These are phyloP conservation scores for Mortierella sp. DNA, from an alignment of 371 early-diverging fungal species.

Conservation along the genomic window DNA sequence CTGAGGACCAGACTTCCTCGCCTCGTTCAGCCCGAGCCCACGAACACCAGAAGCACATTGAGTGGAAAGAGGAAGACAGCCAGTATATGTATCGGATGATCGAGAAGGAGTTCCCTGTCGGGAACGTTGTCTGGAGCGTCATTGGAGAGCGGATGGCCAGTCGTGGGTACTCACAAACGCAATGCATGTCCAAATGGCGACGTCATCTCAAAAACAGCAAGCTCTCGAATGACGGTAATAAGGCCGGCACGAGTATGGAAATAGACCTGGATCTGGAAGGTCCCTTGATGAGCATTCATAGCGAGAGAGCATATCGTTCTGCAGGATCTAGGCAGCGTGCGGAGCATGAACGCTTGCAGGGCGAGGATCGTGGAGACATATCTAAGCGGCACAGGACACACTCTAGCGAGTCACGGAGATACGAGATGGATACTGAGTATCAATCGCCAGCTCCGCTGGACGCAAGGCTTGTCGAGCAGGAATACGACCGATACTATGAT, in stretches of 20 bases:
- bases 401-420: constrained; percentile 9
- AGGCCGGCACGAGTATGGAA: constrained; percentile 24
- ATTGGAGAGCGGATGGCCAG: constrained; percentile 49
- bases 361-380: constrained; percentile 10
- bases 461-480: constrained; percentile 35
- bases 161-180: constrained; percentile 51
- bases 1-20: constrained; percentile 5
- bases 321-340: constrained; percentile 9
- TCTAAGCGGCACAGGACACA: constrained; percentile 24
- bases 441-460: constrained; percentile 6
- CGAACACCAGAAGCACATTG: constrained; percentile 51
- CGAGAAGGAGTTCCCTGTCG: constrained; percentile 52
- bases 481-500: constrained; percentile 51
- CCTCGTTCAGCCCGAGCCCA: constrained; percentile 21
- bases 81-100: constrained; percentile 48
- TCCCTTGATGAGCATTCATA: background rate
- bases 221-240: constrained; percentile 26
- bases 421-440: constrained; percentile 9
- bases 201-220: constrained; percentile 50
- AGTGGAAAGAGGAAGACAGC: constrained; percentile 54
- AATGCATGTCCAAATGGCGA: constrained; percentile 54
- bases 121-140: constrained; percentile 53
- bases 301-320: background rate
- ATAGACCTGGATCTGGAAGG: constrained; percentile 1
- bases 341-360: constrained; percentile 11